Base-by-base conservation (phyloP, 164 flowering plant species). In the Nymphaea colorata region DNA sequence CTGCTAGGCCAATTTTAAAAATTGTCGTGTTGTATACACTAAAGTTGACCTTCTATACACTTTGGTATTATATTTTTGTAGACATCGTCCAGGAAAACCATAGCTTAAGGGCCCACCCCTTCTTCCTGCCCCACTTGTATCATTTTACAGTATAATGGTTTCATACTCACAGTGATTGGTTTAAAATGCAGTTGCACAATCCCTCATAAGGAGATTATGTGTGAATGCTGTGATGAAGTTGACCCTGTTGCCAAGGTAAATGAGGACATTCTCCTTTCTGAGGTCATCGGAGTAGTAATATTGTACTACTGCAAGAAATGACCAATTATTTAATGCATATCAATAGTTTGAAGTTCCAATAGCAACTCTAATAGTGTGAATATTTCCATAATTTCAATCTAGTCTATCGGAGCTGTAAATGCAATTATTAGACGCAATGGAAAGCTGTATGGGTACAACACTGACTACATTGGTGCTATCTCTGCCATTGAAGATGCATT, bases 361-460 rank as follows among this genome's bases (percentile, higher is more conserved):
- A 17, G 17, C 66, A 45, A 6, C 42, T 61, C 12, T 14, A 8
- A 16, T 25, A 25, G 0, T 25, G 36, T 25, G 36, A 0, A 17
- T 17, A 61, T 17, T 17, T 67, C 44, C 59, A 36, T 41, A 42
- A 45, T 71, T 59, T 66, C 75, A 63, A 45, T 67, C 16, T 85
- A 90, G 96, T 80, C 90, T 68, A 93, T 93, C 63, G 98, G 97
- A 77, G 98, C 94, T 77, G 90, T 93, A 67, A 91, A 89, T 77
- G 83, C 87, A 76, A 81, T 93, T 67, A 73, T 89, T 68, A 79
- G 94, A 79, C 79, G 86, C 67, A 91, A 93, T 79, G 97, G 92
- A 67, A 89, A 85, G 80, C 72, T 89, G 70, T 76, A 76, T 76
- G 98, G 93, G 64, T 91, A 79, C 79, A 93, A 93, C 70, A 87